These are phyloP conservation scores for Bondarzewia mesenterica DNA, from an alignment of 1,284 basidiomycete genomes.

Conservation along the genomic window DNA sequence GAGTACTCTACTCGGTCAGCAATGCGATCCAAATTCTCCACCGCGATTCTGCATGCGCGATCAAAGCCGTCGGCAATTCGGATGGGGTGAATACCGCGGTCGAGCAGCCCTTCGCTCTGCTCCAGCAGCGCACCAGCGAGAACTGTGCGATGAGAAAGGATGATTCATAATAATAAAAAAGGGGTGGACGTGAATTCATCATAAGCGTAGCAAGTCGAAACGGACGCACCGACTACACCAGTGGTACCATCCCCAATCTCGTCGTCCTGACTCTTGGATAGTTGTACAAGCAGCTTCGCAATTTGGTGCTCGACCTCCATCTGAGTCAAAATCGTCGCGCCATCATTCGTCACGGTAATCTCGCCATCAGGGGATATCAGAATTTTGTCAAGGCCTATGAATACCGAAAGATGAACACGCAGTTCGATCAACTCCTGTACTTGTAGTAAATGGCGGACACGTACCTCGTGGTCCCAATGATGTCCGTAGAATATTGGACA, in stretches of 20 bases:
- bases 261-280: conserved; percentile 97
- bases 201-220: no score
- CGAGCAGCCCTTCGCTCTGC: conserved; percentile 85
- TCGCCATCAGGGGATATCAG: conserved; percentile 97
- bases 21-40: conserved; percentile 85
- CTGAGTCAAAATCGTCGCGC: conserved; percentile 90
- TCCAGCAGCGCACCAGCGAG: conserved; percentile 94
- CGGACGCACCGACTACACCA: conserved; percentile 86
- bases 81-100: conserved; percentile 96
- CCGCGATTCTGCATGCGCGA: conserved; percentile 84
- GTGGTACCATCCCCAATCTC: conserved; percentile 99
- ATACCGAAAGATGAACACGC: neutral
- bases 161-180: neutral
- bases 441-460: conserved; percentile 9
- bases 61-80: conserved; percentile 98
- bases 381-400: conserved; percentile 93
- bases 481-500: conserved; percentile 92
- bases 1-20: conserved; percentile 90
- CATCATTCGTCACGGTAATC: conserved; percentile 98
- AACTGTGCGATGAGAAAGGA: conserved; percentile 38
- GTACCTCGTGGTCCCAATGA: conserved; percentile 89
- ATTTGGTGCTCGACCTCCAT: conserved; percentile 99
- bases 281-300: conserved; percentile 93
- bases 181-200: no score
- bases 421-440: neutral